Evolutionary conservation across 108 stramenopile genomes (phyloP), one percentile per base, ranked within the genome.

Genomic region (Seminavis robusta): DNA sequence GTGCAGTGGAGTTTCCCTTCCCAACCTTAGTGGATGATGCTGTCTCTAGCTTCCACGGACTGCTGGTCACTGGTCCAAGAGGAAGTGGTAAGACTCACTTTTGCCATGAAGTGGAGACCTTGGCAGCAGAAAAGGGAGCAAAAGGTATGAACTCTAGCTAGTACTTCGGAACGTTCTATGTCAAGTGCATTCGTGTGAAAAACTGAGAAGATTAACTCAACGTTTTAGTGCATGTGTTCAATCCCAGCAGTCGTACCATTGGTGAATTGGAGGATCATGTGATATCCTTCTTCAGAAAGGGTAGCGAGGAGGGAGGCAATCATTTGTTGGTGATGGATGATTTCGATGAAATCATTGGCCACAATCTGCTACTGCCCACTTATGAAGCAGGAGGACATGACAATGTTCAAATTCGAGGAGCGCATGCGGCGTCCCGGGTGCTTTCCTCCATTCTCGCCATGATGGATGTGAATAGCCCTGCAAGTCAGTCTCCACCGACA

Each of bases 21-120:
- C n/a, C n/a, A n/a, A n/a, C n/a, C n/a, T n/a, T n/a, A n/a, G n/a
- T n/a, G n/a, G n/a, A n/a, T n/a, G n/a, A n/a, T n/a, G n/a, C n/a
- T n/a, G n/a, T n/a, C n/a, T n/a, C n/a, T n/a, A n/a, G n/a, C n/a
- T n/a, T n/a, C n/a, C n/a, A n/a, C n/a, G n/a, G 29, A 17, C 25
- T 69, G 28, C 36, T 92, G n/a, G 11, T 84, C 21, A 47, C 73
- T 1, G 91, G 87, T n/a, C 54, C 73, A 33, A 67, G 76, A 56
- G 91, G 91, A 4, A 74, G 66, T 32, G 91, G 87, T 9, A 92
- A 92, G 44, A 81, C 87, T 0, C 61, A 73, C 58, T 52, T 83
- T n/a, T 77, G 83, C 27, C 65, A 87, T 51, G 38, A 67, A 31
- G 65, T 87, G 37, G 72, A 62, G 33, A 54, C 41, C 6, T 16